Evolutionary conservation across 306 rosid genomes (phyloP).

Genomic region (Quercus engelmannii): DNA sequence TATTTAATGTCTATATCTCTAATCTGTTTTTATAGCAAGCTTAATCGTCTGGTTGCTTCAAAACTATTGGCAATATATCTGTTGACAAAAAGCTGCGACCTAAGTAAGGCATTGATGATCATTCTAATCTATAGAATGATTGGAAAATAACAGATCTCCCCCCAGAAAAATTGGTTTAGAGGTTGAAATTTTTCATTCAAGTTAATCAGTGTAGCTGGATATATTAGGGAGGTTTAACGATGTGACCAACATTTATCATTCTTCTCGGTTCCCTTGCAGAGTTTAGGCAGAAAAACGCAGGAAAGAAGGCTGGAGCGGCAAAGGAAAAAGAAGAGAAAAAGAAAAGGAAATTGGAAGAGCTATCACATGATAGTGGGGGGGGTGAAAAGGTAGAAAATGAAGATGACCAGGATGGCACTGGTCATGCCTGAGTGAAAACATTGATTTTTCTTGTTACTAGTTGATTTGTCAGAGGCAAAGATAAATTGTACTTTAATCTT

Average conservation of each 20-base stretch:
- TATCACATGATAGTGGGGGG: conserved; percentile 30
- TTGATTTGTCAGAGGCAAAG: neutral
- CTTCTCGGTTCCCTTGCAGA: conserved; percentile 38
- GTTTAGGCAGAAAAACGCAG: conserved; percentile 71
- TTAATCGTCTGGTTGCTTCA: no score
- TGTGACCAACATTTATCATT: neutral
- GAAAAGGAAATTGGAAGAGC: conserved; percentile 55
- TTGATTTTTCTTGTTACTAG: neutral
- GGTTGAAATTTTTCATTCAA: neutral
- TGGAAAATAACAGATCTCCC: neutral
- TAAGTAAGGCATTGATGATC: neutral
- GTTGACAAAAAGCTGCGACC: no score
- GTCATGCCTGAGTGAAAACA: conserved; percentile 7
- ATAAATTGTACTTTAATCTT: neutral
- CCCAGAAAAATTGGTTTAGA: no score
- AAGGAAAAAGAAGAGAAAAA: conserved; percentile 49
- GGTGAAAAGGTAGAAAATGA: conserved; percentile 19
- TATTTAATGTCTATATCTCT: no score
- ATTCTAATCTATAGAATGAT: neutral
- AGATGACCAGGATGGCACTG: conserved; percentile 8
- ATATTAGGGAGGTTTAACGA: neutral
- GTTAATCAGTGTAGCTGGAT: neutral
- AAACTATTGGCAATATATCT: no score
- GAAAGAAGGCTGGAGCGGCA: conserved; percentile 54
- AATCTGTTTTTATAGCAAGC: no score